phyloP scores from a whole-genome alignment of 202 grass and related monocot genomes.

The Musa balbisiana region DNA sequence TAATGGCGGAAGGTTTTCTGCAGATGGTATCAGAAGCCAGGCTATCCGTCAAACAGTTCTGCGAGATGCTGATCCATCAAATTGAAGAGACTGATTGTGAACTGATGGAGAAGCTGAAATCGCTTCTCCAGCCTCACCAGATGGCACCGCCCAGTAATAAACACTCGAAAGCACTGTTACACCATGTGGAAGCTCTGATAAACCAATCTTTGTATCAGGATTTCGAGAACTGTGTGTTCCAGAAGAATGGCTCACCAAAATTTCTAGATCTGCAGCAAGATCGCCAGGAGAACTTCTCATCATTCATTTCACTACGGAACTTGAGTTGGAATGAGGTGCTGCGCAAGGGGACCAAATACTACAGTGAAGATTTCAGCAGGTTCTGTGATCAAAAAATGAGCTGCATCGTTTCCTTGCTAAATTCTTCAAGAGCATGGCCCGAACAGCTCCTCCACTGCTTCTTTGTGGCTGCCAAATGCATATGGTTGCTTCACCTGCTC shows the following conservation, averaged over 20 bases:
- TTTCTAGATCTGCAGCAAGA: slow-evolving; percentile 59
- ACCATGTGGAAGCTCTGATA: slow-evolving; percentile 82
- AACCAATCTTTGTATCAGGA: slow-evolving; percentile 83
- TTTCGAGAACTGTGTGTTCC: slow-evolving; percentile 82
- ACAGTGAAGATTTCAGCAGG: slow-evolving; percentile 76
- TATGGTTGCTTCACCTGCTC: slow-evolving; percentile 91
- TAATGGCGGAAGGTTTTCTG: slow-evolving; percentile 93
- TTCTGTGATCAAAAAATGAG: slow-evolving; percentile 99
- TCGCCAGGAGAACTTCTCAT: slow-evolving; percentile 59
- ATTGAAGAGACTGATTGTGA: slow-evolving; percentile 55
- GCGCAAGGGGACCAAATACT: slow-evolving; percentile 76
- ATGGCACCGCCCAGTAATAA: slow-evolving; percentile 23
- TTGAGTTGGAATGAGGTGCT: slow-evolving; percentile 94
- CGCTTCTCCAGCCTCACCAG: slow-evolving; percentile 57
- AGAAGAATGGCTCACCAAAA: slow-evolving; percentile 65
- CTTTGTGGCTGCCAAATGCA: slow-evolving; percentile 83
- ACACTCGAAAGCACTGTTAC: slow-evolving; percentile 44
- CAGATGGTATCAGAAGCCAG: slow-evolving; percentile 86
- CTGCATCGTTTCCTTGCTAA: slow-evolving; percentile 69
- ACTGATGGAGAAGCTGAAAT: slow-evolving; percentile 55
- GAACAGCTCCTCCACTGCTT: slow-evolving; percentile 94
- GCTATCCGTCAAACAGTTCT: slow-evolving; percentile 84
- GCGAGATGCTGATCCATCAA: slow-evolving; percentile 68
- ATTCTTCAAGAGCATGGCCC: slow-evolving; percentile 72
- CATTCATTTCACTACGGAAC: slow-evolving; percentile 65